Percentiles rank a stretch among this genome's conserved stretches.
Evolutionary conservation across 371 early-diverging fungal genomes (phyloP).

Genomic region (Mortierella sp.): DNA sequence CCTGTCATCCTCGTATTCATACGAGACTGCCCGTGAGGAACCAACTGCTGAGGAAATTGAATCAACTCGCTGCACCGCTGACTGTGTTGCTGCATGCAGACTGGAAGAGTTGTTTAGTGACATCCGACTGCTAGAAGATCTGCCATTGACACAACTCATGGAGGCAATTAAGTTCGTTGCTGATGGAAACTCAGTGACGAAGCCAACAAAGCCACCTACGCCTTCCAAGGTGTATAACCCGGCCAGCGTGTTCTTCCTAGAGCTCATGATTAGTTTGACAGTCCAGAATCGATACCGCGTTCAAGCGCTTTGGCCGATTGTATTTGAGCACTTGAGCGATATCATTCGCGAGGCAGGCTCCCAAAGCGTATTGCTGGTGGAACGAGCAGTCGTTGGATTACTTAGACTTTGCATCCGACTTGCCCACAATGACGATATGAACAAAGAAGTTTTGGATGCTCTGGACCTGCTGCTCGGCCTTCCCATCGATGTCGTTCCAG

Average conservation of each 20-base stretch:
- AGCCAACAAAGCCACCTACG: slow-evolving; percentile 55
- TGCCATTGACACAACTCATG: slow-evolving; percentile 71
- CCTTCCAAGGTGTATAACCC: slow-evolving; percentile 72
- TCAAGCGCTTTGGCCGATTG: slow-evolving; percentile 73
- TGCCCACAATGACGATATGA: slow-evolving; percentile 76
- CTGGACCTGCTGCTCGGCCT: slow-evolving; percentile 72
- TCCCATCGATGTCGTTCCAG: slow-evolving; percentile 74
- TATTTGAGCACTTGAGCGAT: slow-evolving; percentile 76
- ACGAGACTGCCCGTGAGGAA: slow-evolving; percentile 69
- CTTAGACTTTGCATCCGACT: slow-evolving; percentile 79
- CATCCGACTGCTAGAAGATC: slow-evolving; percentile 77
- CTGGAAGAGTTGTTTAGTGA: slow-evolving; percentile 81
- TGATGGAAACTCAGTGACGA: slow-evolving; percentile 51
- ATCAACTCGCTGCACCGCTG: slow-evolving; percentile 75
- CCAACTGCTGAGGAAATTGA: slow-evolving; percentile 83
- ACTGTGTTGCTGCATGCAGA: slow-evolving; percentile 79
- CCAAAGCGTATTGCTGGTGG: slow-evolving; percentile 77
- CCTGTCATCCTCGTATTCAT: slow-evolving; percentile 72
- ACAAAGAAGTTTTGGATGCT: slow-evolving; percentile 71
- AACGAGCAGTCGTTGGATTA: slow-evolving; percentile 83
- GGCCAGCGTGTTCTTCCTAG: slow-evolving; percentile 79
- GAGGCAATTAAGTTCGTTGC: slow-evolving; percentile 64
- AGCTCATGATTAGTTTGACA: slow-evolving; percentile 80
- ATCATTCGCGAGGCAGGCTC: slow-evolving; percentile 76
- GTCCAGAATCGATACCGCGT: slow-evolving; percentile 81